phyloP scores from a whole-genome alignment of 768 basidiomycete species.

The Arthromyces matolae region DNA sequence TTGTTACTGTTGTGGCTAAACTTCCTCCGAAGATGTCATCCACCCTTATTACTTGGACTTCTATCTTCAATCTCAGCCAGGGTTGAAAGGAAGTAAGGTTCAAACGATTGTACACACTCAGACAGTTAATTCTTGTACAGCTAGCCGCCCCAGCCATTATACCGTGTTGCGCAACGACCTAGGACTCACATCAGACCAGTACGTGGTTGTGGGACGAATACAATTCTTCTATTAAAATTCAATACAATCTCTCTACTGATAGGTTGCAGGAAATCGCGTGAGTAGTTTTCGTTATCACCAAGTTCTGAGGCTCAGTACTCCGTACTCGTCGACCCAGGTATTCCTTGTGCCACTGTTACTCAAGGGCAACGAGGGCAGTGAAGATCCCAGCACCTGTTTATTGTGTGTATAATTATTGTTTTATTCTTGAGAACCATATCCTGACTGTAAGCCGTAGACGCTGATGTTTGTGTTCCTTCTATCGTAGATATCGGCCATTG shows the following conservation, averaged over 20 bases:
- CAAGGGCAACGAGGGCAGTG: conserved; percentile 67
- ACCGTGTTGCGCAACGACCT: conserved; percentile 37
- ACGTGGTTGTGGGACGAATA: conserved; percentile 9
- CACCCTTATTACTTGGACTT: conserved; percentile 59
- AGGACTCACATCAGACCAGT: conserved; percentile 29
- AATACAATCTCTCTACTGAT: not conserved
- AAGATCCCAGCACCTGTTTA: conserved; percentile 73
- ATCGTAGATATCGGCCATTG: no score
- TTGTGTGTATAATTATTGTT: conserved; percentile 39
- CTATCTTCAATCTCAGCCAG: conserved; percentile 57
- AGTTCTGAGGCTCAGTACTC: no score
- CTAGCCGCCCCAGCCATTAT: conserved; percentile 57
- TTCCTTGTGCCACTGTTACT: conserved; percentile 64
- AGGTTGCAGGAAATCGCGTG: conserved; percentile 48
- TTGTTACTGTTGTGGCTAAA: no score
- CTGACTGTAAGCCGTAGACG: no score
- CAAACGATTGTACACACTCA: no score
- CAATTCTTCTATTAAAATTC: no score
- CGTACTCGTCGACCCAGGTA: conserved; percentile 22
- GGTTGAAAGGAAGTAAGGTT: conserved; percentile 49
- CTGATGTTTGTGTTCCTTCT: conserved; percentile 40
- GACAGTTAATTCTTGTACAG: no score
- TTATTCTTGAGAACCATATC: not conserved
- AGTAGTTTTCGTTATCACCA: no score
- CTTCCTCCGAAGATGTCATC: conserved; percentile 47